Percentiles rank a stretch among this genome's conserved stretches.
Evolutionary conservation across 495 filamentous ascomycete genomes (phyloP).

Genomic region (Penicillium odoratum): DNA sequence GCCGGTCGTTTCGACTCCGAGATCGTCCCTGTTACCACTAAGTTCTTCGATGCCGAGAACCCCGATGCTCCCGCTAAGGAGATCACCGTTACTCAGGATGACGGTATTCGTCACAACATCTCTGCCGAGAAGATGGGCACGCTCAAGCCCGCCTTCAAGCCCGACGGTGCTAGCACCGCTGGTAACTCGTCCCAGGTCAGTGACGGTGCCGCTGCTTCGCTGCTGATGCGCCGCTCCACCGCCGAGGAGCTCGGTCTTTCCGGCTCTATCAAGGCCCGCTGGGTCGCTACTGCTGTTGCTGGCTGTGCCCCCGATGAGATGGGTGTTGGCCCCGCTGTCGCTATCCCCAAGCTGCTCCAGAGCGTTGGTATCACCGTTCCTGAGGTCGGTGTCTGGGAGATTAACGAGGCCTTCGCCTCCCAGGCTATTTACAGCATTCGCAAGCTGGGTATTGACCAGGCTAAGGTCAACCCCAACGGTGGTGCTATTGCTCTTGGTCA

Average conservation of each 20-base stretch:
- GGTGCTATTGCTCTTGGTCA: conserved; percentile 93
- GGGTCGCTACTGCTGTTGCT: conserved; percentile 68
- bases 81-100: conserved; percentile 68
- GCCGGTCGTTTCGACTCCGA: conserved; percentile 72
- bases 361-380: conserved; percentile 60
- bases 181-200: conserved; percentile 86
- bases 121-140: conserved; percentile 67
- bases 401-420: conserved; percentile 94
- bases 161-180: conserved; percentile 73
- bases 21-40: conserved; percentile 71
- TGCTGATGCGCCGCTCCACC: conserved; percentile 84
- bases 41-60: conserved; percentile 55
- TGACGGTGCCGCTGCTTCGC: conserved; percentile 80
- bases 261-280: conserved; percentile 71
- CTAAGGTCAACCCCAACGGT: conserved; percentile 84
- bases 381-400: conserved; percentile 89
- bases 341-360: conserved; percentile 76
- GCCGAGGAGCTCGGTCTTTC: conserved; percentile 70
- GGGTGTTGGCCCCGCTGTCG: conserved; percentile 84
- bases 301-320: conserved; percentile 89
- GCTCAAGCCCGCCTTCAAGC: conserved; percentile 82
- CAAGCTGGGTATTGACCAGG: conserved; percentile 66
- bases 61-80: conserved; percentile 62
- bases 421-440: conserved; percentile 81
- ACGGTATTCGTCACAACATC: conserved; percentile 72